Percentiles rank a stretch among this genome's conserved stretches.
Evolutionary conservation across 345 rosid genomes (phyloP).

Genomic region (Turnera subulata): DNA sequence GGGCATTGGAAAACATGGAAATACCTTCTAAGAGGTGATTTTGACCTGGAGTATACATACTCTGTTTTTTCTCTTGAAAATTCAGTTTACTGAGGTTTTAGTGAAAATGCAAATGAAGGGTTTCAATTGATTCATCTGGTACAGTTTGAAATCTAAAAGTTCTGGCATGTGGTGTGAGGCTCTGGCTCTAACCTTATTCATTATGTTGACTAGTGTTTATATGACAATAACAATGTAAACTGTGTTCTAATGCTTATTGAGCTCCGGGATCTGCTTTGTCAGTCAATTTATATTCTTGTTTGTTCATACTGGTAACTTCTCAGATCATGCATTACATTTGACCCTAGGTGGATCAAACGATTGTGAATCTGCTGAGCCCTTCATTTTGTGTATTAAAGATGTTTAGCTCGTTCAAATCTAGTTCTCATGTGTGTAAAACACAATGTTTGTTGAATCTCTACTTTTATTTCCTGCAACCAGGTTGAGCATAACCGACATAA

Average conservation of each 20-base stretch:
- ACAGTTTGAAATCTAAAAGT: neutral
- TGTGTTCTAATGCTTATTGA: no score
- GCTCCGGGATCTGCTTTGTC: no score
- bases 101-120: no score
- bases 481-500: slow-evolving; percentile 42
- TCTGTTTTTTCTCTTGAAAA: no score
- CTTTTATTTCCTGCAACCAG: slow-evolving; percentile 35
- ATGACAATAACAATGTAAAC: no score
- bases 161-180: neutral
- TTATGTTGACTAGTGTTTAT: no score
- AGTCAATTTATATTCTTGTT: no score
- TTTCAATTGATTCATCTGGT: slow-evolving; percentile 2
- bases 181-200: no score
- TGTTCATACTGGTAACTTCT: no score
- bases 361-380: neutral
- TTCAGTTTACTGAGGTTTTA: no score
- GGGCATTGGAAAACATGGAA: slow-evolving; percentile 56
- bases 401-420: neutral
- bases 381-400: neutral
- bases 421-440: neutral
- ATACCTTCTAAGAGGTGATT: slow-evolving; percentile 52
- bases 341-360: neutral
- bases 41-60: neutral
- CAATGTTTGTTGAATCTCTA: slow-evolving; percentile 1
- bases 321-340: no score